Evolutionary conservation across 116 monocot genomes (phyloP), one percentile per base, ranked within the genome.

Genomic region (Cymodocea nodosa): DNA sequence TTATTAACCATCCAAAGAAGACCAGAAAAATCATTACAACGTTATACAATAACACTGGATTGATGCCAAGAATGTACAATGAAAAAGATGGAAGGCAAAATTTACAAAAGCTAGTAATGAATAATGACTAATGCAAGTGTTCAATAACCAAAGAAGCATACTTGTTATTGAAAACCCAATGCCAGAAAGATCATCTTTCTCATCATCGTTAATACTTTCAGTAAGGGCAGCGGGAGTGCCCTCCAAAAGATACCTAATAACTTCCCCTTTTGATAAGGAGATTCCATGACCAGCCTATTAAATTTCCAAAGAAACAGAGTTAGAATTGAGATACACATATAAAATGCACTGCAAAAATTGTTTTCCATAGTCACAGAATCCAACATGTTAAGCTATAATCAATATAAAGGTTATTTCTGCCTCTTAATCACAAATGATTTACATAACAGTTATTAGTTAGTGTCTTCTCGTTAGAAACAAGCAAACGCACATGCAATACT

Each of bases 201-300:
- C 81, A 25, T 85, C 97, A 63, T 76, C 76, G 50, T 54, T 70
- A 59, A 78, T 61, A 24, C 52, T 44, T 66, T 82, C 82, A 67
- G 67, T 65, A 75, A 69, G 39, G 54, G 82, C 83, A 78, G 71
- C 80, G 3, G 79, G 67, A 65, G 80, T 82, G 5, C 85, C 90
- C 61, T 91, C 84, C 48, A 97, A 66, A 23, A 97, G 62, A 79
- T 84, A 69, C 37, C 76, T 64, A 16, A 90, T 61, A 37, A 83
- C 59, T 73, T 85, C 83, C 23, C 58, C 84, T 68, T 76, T 85
- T 53, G 83, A 76, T 52, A 97, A 36, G 53, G 63, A 49, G 61
- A 59, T 68, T 67, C 85, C 91, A 50, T 13, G 63, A 60, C 75
- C 64, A 56, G 87, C 81, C 95, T 95, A 40, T 11, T 59, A 44